Conservation (phyloP, 768 basidiomycete species). For the Boletellus ananas region DNA sequence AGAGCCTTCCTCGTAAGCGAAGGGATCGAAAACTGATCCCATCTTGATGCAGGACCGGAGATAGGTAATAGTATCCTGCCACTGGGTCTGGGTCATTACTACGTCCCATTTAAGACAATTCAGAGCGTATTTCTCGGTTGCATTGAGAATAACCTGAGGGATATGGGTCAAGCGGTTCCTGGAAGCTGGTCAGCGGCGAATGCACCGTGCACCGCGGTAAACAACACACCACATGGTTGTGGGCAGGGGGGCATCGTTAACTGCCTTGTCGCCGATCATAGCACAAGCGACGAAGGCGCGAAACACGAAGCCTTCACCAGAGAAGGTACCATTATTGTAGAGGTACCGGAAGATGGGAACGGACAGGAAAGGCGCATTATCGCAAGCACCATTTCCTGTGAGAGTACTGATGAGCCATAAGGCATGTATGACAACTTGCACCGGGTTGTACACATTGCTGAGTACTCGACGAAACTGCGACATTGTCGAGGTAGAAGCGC, state of each 20-base stretch:
- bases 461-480: slow-evolving; percentile 22
- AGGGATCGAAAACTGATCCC: slow-evolving; percentile 24
- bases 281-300: slow-evolving; percentile 33
- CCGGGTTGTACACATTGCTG: slow-evolving; percentile 22
- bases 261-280: slow-evolving; percentile 33
- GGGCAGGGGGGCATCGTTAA: slow-evolving; percentile 32
- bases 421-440: slow-evolving; percentile 27
- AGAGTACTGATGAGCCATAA: slow-evolving; percentile 34
- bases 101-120: slow-evolving; percentile 22
- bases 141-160: slow-evolving; percentile 21
- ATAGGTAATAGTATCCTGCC: slow-evolving; percentile 21
- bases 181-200: slow-evolving; percentile 4
- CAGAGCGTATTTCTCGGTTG: slow-evolving; percentile 22
- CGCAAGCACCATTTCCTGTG: slow-evolving; percentile 9
- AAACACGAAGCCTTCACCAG: slow-evolving; percentile 34
- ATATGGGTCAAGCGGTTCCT: slow-evolving; percentile 23
- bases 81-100: slow-evolving; percentile 16
- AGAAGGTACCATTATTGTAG: slow-evolving; percentile 22
- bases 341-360: slow-evolving; percentile 30
- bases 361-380: slow-evolving; percentile 24
- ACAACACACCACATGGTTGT: slow-evolving; percentile 30
- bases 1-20: slow-evolving; percentile 15
- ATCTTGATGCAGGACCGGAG: slow-evolving; percentile 26
- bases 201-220: not conserved
- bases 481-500: slow-evolving; percentile 8